Evolutionary conservation across 2,329 filamentous ascomycete genomes (phyloP), one percentile per base, ranked within the genome.

Genomic region (Pseudofabraea citricarpa): DNA sequence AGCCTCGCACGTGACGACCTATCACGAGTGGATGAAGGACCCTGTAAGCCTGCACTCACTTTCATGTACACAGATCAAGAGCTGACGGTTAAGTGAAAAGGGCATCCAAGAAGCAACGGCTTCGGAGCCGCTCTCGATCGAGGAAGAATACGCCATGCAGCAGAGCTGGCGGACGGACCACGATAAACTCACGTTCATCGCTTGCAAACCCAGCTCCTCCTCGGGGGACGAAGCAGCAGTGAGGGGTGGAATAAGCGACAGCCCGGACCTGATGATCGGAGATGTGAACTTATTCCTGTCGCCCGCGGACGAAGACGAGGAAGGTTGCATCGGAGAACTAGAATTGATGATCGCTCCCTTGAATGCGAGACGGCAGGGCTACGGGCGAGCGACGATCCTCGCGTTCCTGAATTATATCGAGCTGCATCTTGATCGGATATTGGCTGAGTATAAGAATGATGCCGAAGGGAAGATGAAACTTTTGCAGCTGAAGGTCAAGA

Each of bases 161-260:
- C 68, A 69, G n/a, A 88, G 82, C 51, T 97, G 91, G 91, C 82
- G 90, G 27, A 69, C 69, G 16, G 87, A 93, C 32, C 65, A 69
- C 20, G 90, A 97, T 66, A 97, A 97, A 67, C 65, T 97, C 48
- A 97, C 91, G 0, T 97, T 96, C 56, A 95, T 97, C 61, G 66
- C 87, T 42, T 95, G 89, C 59, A 44, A 52, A 21, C 50, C 47
- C 3, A 6, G 26, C 35, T 41, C 23, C 8, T 8, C 21, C 21
- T 29, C 40, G 22, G 9, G 26, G 10, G 19, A 16, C n/a, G 21
- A 24, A 15, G 31, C 23, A 20, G 6, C 31, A 20, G 20, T 37
- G 12, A 24, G 31, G 10, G 46, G 44, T 10, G 44, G 48, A 21
- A 33, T 43, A 24, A 67, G 70, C 4, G 88, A 91, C 56, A 57